These are phyloP conservation scores for Sonneratia caseolaris DNA, from an alignment of 345 rosid species.

Conservation along the genomic window DNA sequence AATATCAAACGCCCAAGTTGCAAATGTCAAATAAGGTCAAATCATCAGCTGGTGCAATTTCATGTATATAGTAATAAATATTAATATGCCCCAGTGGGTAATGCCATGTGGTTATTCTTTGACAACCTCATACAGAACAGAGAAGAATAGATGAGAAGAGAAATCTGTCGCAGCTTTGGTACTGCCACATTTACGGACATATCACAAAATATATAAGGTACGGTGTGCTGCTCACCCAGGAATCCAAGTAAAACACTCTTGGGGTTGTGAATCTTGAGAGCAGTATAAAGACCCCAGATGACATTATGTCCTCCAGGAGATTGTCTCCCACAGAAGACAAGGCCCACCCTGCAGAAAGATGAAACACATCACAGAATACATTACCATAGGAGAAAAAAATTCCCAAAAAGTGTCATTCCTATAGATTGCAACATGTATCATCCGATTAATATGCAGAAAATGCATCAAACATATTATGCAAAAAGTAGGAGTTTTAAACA, in stretches of 20 bases:
- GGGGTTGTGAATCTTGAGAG: constrained; percentile 76
- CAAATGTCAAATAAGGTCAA: not conserved
- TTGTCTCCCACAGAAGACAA: constrained; percentile 93
- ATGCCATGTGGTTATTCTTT: not conserved
- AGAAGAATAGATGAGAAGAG: not conserved
- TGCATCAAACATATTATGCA: not conserved
- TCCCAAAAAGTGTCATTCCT: not conserved
- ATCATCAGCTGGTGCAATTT: not conserved
- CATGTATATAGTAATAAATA: not conserved
- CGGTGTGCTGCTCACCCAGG: constrained; percentile 44
- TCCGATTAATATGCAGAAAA: not conserved
- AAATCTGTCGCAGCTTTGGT: not conserved
- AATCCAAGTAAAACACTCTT: constrained; percentile 69
- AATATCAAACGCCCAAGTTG: too few species aligned
- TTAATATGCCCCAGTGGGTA: not conserved
- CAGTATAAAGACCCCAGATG: constrained; percentile 78
- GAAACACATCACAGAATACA: not conserved
- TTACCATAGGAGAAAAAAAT: not conserved
- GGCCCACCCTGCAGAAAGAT: constrained; percentile 55
- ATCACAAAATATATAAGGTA: not conserved
- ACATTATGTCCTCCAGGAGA: constrained; percentile 99
- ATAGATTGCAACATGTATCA: not conserved
- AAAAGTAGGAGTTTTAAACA: not conserved
- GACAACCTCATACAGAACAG: not conserved
- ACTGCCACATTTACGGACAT: not conserved